Conservation (phyloP, 345 rosid genomes). For the Streptanthus diversifolius region DNA sequence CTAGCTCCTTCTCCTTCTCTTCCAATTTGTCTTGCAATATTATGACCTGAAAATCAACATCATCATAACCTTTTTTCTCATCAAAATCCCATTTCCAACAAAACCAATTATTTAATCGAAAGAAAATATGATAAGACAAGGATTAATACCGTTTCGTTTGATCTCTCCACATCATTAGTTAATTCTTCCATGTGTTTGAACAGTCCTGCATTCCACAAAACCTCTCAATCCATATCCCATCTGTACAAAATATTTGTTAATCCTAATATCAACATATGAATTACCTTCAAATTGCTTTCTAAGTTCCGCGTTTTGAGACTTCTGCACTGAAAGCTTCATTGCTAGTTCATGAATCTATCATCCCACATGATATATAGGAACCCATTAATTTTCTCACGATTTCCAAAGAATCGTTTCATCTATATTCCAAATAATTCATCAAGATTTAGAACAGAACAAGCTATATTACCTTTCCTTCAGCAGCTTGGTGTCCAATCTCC, state of each 20-base stretch:
- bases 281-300: slow-evolving; percentile 89
- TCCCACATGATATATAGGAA: slow-evolving; percentile 7
- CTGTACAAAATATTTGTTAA: background rate
- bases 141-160: slow-evolving; percentile 69
- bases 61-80: background rate
- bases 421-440: background rate
- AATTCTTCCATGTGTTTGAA: slow-evolving; percentile 68
- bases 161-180: slow-evolving; percentile 77
- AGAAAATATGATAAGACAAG: background rate
- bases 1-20: slow-evolving; percentile 62
- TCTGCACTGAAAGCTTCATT: slow-evolving; percentile 83
- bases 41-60: slow-evolving; percentile 47
- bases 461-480: slow-evolving; percentile 82
- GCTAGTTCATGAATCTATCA: slow-evolving; percentile 79
- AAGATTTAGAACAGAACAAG: background rate
- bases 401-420: background rate
- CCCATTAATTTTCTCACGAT: background rate
- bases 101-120: background rate
- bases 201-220: slow-evolving; percentile 48
- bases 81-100: background rate
- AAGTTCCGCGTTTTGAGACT: slow-evolving; percentile 76
- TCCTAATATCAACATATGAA: background rate
- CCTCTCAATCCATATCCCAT: slow-evolving; percentile 6
- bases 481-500: slow-evolving; percentile 92
- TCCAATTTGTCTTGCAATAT: slow-evolving; percentile 66